These are phyloP conservation scores for Stephanodiscus minutulus DNA, from an alignment of 108 stramenopile genomes.

Conservation along the genomic window DNA sequence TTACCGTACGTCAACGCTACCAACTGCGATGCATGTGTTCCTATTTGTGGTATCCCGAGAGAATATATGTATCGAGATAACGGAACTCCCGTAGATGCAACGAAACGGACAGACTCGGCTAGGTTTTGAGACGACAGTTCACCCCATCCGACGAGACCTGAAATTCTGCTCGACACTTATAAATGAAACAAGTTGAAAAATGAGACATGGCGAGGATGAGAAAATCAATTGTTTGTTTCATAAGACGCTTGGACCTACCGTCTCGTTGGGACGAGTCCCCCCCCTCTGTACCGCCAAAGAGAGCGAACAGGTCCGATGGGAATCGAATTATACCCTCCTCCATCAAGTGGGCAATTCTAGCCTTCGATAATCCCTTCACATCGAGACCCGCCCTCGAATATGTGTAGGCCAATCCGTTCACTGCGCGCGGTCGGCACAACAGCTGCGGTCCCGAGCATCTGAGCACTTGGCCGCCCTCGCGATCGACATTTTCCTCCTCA, in stretches of 20 bases:
- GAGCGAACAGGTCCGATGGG: constrained; percentile 71
- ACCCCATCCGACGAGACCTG: constrained; percentile 78
- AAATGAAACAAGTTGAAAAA: constrained; percentile 3
- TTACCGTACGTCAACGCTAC: constrained; percentile 65
- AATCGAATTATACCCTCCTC: constrained; percentile 53
- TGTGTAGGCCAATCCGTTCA: constrained; percentile 71
- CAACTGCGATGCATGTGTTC: constrained; percentile 70
- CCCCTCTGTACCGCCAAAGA: constrained; percentile 26
- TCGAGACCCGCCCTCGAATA: constrained; percentile 80
- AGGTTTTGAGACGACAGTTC: constrained; percentile 69
- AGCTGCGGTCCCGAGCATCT: constrained; percentile 79
- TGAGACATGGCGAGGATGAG: not conserved
- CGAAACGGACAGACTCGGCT: constrained; percentile 33
- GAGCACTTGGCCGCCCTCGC: constrained; percentile 63
- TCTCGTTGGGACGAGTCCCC: constrained; percentile 1
- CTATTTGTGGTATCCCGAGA: constrained; percentile 72
- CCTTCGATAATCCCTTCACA: constrained; percentile 77
- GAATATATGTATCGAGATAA: constrained; percentile 75
- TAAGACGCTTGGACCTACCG: constrained; percentile 9
- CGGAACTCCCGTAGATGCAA: constrained; percentile 59
- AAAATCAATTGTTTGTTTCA: not conserved
- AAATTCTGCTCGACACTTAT: constrained; percentile 48
- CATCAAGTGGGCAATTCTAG: constrained; percentile 66
- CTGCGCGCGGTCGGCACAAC: constrained; percentile 75
- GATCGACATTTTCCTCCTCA: constrained; percentile 7